phyloP scores from a whole-genome alignment of 306 rosid genomes.

The Fagus crenata region DNA sequence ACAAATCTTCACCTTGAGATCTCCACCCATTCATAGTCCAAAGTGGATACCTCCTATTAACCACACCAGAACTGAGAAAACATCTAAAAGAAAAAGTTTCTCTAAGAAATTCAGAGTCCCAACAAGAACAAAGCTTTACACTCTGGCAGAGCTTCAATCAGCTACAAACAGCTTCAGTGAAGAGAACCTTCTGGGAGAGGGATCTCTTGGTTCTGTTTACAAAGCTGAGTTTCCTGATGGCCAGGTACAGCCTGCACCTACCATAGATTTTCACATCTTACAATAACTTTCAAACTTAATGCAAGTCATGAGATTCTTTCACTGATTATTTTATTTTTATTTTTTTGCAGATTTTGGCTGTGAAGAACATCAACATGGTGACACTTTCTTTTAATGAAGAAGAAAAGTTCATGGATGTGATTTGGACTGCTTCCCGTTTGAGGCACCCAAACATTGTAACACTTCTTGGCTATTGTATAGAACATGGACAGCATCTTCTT shows the following conservation, averaged over 20 bases:
- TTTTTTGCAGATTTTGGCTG: slow-evolving; percentile 59
- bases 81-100: slow-evolving; percentile 57
- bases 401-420: slow-evolving; percentile 76
- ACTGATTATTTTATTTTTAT: slow-evolving; percentile 5
- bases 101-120: slow-evolving; percentile 56
- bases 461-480: slow-evolving; percentile 75
- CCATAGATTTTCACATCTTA: neutral
- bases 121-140: slow-evolving; percentile 57
- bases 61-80: slow-evolving; percentile 51
- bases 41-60: slow-evolving; percentile 51
- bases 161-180: slow-evolving; percentile 72
- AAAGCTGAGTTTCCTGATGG: slow-evolving; percentile 82
- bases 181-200: slow-evolving; percentile 76
- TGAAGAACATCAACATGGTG: slow-evolving; percentile 69
- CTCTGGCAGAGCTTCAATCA: slow-evolving; percentile 73
- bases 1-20: slow-evolving; percentile 45
- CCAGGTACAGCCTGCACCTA: slow-evolving; percentile 46
- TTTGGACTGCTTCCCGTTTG: slow-evolving; percentile 70
- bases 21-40: slow-evolving; percentile 55
- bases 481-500: slow-evolving; percentile 84
- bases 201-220: slow-evolving; percentile 88
- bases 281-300: slow-evolving; percentile 14
- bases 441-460: slow-evolving; percentile 80
- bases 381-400: slow-evolving; percentile 68
- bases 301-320: slow-evolving; percentile 17